Base-by-base conservation (phyloP, 2,329 filamentous ascomycete species). In the Dactylellina parvicollis region DNA sequence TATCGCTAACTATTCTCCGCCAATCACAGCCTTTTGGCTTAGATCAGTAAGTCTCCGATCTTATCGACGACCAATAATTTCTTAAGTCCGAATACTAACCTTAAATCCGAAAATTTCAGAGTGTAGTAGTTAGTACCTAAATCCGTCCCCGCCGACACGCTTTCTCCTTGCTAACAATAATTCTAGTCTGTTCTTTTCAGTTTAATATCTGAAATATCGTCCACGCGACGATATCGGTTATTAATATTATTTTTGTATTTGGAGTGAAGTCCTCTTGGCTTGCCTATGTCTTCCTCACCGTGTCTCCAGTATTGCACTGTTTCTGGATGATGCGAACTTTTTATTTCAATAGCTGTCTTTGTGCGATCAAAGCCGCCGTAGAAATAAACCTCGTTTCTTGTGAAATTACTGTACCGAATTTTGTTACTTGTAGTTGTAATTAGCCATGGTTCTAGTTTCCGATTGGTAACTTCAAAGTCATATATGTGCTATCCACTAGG, bases 161-260 rank as follows among this genome's bases (percentile, higher is more conserved):
- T n/a, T n/a, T n/a, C n/a, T n/a, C n/a, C n/a, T n/a, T n/a, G n/a
- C n/a, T n/a, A n/a, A n/a, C n/a, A n/a, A n/a, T n/a, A n/a, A n/a
- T n/a, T n/a, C n/a, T n/a, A n/a, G n/a, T 64, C 59, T 64, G 59
- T 64, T 64, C 59, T 64, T 64, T 64, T 64, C 66, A 71, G 66
- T 71, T 71, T 71, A 71, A 71, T 71, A 72, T 72, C 67, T 72
- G 67, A 72, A 72, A 73, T 73, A 66, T 73, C 69, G 60, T 73
- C 69, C 60, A 73, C 60, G 60, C 60, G 69, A 73, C 60, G 69
- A 73, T 61, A 73, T 73, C 67, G 52, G 54, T 66, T 73, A 73
- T 73, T 73, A 73, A 73, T 66, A 66, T 55, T 73, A 73, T 73
- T 73, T 73, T 73, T 73, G 60, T 22, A 55, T 4, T 46, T 50